A percentile compares a stretch with the other conserved stretches of the same genome.
These are phyloP conservation scores for Salvia sclarea DNA, from an alignment of 305 asterid species.

Conservation along the genomic window DNA sequence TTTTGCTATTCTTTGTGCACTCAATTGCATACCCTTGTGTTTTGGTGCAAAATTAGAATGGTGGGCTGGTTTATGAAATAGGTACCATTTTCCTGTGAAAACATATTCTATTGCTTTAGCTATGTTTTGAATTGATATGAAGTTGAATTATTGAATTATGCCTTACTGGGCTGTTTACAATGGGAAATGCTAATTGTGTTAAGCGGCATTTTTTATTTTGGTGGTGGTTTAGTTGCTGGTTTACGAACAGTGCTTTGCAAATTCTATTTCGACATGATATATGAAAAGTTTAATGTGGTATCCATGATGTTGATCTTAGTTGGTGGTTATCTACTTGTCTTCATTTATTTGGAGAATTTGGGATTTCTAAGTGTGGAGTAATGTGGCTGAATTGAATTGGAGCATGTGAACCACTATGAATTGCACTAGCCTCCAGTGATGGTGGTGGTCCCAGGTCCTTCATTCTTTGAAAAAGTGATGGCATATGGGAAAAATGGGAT, in stretches of 20 bases:
- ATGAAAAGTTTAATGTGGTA: conserved; percentile 16
- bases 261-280: conserved; percentile 29
- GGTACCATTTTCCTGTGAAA: not conserved
- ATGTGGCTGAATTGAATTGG: conserved; percentile 40
- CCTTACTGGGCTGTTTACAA: not conserved
- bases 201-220: not conserved
- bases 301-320: conserved; percentile 28
- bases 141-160: not conserved
- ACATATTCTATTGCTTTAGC: conserved; percentile 1
- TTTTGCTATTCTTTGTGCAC: not conserved
- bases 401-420: conserved; percentile 51
- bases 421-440: conserved; percentile 45
- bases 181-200: not conserved
- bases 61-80: conserved; percentile 2
- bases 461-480: conserved; percentile 29
- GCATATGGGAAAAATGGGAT: conserved; percentile 32
- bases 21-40: not conserved
- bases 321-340: conserved; percentile 37
- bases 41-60: not conserved
- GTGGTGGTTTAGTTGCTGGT: not conserved
- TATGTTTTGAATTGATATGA: not conserved
- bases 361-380: conserved; percentile 39
- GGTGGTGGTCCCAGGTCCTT: conserved; percentile 41
- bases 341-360: conserved; percentile 9
- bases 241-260: conserved; percentile 16